Evolutionary conservation across 352 stramenopile species (phyloP), one percentile per base, ranked within the genome.

Genomic region (Plasmopara halstedii): DNA sequence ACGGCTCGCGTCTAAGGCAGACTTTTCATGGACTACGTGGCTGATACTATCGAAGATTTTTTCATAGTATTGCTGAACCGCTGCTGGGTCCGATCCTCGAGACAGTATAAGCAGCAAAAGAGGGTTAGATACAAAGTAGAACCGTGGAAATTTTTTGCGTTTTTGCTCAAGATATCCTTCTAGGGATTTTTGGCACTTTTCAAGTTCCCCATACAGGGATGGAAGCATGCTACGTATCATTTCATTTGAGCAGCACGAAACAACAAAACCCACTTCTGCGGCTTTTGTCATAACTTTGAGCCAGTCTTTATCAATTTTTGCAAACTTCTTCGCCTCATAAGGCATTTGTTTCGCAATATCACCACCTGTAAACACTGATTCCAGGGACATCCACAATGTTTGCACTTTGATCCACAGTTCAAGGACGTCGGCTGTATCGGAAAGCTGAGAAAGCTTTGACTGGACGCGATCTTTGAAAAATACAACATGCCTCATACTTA

Each of bases 321-420:
- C 81, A 46, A 96, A 96, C 50, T 95, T 95, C 57, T 95, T 96
- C 0, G 85, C 85, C 46, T 96, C 87, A 0, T 93, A 42, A 2
- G 87, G 87, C 84, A 96, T 95, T 56, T 96, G 85, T 53, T 95
- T 96, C 17, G 84, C 84, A 46, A 96, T 96, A 58, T 96, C 87
- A 8, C 84, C 85, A 18, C 87, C 84, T n/a, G 85, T 93, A 50
- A 96, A 96, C 7, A 96, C 87, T 5, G 76, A 92, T 46, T 96
- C 87, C 13, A 96, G 64, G 17, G 72, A 83, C 54, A 88, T 93
- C 87, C 87, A 96, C 21, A 96, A 58, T 7, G 77, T 87, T 50
- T 96, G 87, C 2, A 96, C 87, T 42, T 95, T 96, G 27, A 94
- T 64, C 86, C 86, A 96, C 17, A 94, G 58, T 56, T 96, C 85